A percentile compares a stretch with the other conserved stretches of the same genome.
Conservation (phyloP, 2,329 filamentous ascomycete species). For the Truncatella angustata region DNA sequence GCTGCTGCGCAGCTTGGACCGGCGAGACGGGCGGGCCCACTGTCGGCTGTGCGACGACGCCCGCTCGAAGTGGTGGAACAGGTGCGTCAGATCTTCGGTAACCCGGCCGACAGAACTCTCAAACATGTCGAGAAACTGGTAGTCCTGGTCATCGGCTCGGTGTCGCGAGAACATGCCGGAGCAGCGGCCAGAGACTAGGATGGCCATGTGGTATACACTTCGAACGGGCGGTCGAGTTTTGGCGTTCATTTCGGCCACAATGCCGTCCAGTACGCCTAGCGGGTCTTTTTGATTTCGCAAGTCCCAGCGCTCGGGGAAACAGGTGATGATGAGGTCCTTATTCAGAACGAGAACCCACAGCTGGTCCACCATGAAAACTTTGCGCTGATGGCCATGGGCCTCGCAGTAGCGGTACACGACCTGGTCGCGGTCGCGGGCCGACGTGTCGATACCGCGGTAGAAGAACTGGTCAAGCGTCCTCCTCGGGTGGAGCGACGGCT, state of each 20-base stretch:
- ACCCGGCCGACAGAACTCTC: slow-evolving; percentile 58
- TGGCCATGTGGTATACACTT: slow-evolving; percentile 61
- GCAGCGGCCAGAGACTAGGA: slow-evolving; percentile 59
- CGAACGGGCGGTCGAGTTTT: slow-evolving; percentile 59
- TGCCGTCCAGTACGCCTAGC: slow-evolving; percentile 59
- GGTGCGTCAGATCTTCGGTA: slow-evolving; percentile 52
- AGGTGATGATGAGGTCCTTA: slow-evolving; percentile 57
- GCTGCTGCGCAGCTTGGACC: slow-evolving; percentile 11
- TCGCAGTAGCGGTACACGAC: slow-evolving; percentile 60
- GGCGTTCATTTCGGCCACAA: slow-evolving; percentile 65
- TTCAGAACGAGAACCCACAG: slow-evolving; percentile 65
- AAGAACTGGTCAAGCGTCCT: slow-evolving; percentile 66
- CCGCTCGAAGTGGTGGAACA: slow-evolving; percentile 58
- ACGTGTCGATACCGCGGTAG: slow-evolving; percentile 63
- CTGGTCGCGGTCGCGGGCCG: slow-evolving; percentile 58
- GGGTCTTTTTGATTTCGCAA: slow-evolving; percentile 59
- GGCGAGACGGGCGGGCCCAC: slow-evolving; percentile 28
- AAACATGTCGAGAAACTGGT: slow-evolving; percentile 67
- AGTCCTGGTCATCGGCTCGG: slow-evolving; percentile 55
- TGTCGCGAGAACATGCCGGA: slow-evolving; percentile 61
- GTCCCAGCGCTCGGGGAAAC: slow-evolving; percentile 57
- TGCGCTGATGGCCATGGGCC: slow-evolving; percentile 41
- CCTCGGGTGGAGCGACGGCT: slow-evolving; percentile 54
- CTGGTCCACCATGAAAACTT: slow-evolving; percentile 69
- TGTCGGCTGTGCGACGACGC: slow-evolving; percentile 55